Percentiles rank a stretch among this genome's conserved stretches.
Conservation (phyloP, 2,329 filamentous ascomycete genomes). For the Cercospora beticola region DNA sequence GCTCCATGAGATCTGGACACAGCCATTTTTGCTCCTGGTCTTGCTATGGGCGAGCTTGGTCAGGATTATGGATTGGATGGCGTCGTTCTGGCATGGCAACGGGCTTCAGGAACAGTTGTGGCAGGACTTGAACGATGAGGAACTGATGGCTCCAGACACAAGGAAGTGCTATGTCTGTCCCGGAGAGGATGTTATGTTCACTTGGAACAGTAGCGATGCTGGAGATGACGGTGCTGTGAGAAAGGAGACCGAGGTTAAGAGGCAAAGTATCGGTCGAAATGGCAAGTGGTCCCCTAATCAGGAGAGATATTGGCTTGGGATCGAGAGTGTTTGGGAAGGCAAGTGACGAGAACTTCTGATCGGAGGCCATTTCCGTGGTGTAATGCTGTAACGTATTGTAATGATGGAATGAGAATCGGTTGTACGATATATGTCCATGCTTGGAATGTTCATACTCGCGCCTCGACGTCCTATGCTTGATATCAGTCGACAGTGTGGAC, state of each 20-base stretch:
- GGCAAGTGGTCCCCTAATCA: slow-evolving; percentile 31
- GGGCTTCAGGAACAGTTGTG: slow-evolving; percentile 15
- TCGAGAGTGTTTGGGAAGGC: slow-evolving; percentile 35
- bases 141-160: slow-evolving; percentile 24
- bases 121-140: slow-evolving; percentile 27
- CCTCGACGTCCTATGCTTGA: neutral
- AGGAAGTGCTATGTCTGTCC: slow-evolving; percentile 33
- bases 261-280: slow-evolving; percentile 23
- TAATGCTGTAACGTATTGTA: neutral
- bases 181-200: slow-evolving; percentile 33
- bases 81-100: neutral
- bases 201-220: slow-evolving; percentile 20
- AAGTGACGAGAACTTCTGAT: neutral
- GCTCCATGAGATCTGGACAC: neutral
- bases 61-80: neutral
- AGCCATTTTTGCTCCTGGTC: slow-evolving; percentile 13
- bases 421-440: neutral
- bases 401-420: neutral
- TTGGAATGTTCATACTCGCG: neutral
- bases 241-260: slow-evolving; percentile 25
- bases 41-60: slow-evolving; percentile 12
- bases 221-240: slow-evolving; percentile 25
- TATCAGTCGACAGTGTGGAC: too few relatives aligned
- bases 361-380: neutral
- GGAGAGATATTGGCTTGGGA: slow-evolving; percentile 34